Evolutionary conservation across 192 early-diverging fungal species (phyloP), one percentile per base, ranked within the genome.

Genomic region (Coemansia sp.): DNA sequence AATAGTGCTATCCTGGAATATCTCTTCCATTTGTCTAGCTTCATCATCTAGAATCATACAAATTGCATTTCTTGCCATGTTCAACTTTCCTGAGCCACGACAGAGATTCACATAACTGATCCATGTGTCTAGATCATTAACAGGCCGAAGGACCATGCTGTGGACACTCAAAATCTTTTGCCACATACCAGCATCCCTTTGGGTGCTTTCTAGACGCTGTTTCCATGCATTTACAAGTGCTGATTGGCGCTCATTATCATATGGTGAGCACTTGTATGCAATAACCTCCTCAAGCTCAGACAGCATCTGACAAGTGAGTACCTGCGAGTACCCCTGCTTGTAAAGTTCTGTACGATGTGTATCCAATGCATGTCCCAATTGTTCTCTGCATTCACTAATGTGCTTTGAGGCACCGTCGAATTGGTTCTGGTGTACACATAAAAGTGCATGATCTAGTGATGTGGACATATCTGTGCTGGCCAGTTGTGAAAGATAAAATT

Each of bases 271-370:
- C 66, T 95, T 95, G 72, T 93, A 98, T 0, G 79, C 70, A 30
- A 98, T 93, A 52, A 98, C 94, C 68, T 98, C 96, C 70, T 98
- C 96, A 42, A 98, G 67, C 68, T 98, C 96, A 0, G 93, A 88
- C 59, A 98, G 87, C 95, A 98, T 94, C 73, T 98, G 96, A 40
- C 93, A 91, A 19, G 89, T 85, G 9, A 98, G 92, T 5, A 97
- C 77, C 58, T 65, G 86, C 59, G 82, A 81, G 66, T 98, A 96
- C 0, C 92, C 90, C 41, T 94, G 88, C 62, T 88, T 92, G 66
- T 97, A 98, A 41, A 92, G 94, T 65, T 97, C 95, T 6, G 92
- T 88, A 8, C 93, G 82, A 31, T 92, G 65, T 0, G 95, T 90
- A 23, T 88, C 89, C 45, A 96, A 62, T 50, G 95, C 89, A 4